phyloP scores from a whole-genome alignment of 2,329 filamentous ascomycete genomes.

The Xylaria digitata region DNA sequence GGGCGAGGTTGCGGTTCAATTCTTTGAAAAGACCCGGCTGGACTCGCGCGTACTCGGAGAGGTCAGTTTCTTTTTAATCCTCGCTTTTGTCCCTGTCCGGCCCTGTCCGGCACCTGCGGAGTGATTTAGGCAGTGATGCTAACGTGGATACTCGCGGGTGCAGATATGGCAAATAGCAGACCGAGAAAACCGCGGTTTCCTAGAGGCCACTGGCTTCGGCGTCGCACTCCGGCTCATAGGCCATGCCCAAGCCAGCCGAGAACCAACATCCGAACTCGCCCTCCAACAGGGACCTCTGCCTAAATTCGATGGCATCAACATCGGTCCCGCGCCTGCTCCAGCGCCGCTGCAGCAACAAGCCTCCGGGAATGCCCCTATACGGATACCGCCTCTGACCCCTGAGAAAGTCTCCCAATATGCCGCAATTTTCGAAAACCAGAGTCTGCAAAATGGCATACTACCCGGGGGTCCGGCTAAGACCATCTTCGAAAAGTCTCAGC shows the following conservation, averaged over 20 bases:
- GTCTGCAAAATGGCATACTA: constrained; percentile 78
- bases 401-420: constrained; percentile 93
- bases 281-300: constrained; percentile 89
- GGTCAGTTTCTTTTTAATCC: constrained; percentile 62
- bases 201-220: constrained; percentile 93
- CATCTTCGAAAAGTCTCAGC: constrained; percentile 92
- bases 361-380: constrained; percentile 75
- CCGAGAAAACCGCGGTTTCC: constrained; percentile 91
- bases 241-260: constrained; percentile 89
- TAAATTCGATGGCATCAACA: constrained; percentile 83
- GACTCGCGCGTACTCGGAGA: constrained; percentile 88
- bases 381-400: constrained; percentile 87
- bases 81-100: background rate
- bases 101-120: background rate
- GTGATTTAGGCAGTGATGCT: constrained; percentile 39
- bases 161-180: constrained; percentile 99
- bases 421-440: constrained; percentile 89
- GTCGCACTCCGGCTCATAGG: constrained; percentile 94
- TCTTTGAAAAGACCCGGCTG: constrained; percentile 96
- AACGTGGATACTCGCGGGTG: constrained; percentile 41
- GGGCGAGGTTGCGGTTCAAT: constrained; percentile 94
- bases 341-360: constrained; percentile 66
- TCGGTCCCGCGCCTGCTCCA: constrained; percentile 56
- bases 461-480: constrained; percentile 88
- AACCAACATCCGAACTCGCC: constrained; percentile 83